A percentile compares a stretch with the other conserved stretches of the same genome.
Evolutionary conservation across 768 basidiomycete genomes (phyloP).

Genomic region (Tulasnella sp.): DNA sequence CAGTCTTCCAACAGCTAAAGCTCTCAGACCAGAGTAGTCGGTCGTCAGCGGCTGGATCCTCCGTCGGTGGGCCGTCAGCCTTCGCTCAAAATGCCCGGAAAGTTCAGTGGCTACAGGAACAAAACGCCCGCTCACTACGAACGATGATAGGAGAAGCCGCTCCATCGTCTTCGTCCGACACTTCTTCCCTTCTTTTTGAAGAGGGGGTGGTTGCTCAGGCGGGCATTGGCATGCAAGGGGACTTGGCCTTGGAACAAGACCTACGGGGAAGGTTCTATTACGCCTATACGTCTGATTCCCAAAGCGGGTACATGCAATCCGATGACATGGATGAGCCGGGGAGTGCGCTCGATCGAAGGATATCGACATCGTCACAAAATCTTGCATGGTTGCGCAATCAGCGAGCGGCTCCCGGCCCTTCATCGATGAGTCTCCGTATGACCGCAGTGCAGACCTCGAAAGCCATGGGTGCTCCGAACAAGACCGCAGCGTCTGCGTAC

Average conservation of each 20-base stretch:
- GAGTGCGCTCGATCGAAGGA: conserved; percentile 15
- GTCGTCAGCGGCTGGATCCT: conserved; percentile 25
- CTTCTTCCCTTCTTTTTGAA: conserved; percentile 24
- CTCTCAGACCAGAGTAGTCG: conserved; percentile 46
- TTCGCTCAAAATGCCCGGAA: conserved; percentile 59
- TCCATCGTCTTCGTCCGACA: conserved; percentile 52
- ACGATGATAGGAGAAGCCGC: conserved; percentile 58
- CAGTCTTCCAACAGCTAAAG: conserved; percentile 52
- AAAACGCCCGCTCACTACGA: conserved; percentile 62
- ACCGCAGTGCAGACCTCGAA: neutral
- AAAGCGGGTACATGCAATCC: conserved; percentile 32
- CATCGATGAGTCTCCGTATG: neutral
- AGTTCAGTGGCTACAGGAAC: conserved; percentile 77
- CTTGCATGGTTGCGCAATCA: conserved; percentile 23
- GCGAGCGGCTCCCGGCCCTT: neutral
- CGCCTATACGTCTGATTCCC: conserved; percentile 55
- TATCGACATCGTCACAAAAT: conserved; percentile 18
- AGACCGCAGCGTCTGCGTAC: conserved; percentile 6
- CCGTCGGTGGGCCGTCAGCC: neutral
- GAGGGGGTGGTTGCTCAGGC: neutral
- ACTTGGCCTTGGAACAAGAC: conserved; percentile 63
- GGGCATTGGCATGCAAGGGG: conserved; percentile 40
- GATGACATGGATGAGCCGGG: neutral
- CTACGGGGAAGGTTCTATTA: conserved; percentile 72
- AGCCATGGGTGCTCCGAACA: neutral